Evolutionary conservation across 805 yeast genomes (phyloP).

Genomic region (Groenewaldozyma salmanticensis): DNA sequence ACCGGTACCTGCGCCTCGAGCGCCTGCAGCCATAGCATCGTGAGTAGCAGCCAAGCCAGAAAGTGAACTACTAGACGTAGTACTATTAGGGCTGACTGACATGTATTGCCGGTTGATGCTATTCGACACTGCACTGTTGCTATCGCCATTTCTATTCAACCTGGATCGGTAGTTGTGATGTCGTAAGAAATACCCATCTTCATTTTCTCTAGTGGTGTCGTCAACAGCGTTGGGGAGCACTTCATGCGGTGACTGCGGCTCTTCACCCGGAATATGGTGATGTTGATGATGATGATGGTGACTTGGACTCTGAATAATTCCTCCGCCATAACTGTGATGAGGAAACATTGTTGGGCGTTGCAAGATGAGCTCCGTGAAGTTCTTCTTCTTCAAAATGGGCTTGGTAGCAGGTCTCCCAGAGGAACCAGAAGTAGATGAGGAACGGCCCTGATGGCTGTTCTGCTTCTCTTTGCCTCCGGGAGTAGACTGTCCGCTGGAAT

Average conservation of each 20-base stretch:
- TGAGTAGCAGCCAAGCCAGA: too few relatives aligned
- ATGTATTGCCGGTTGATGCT: neutral
- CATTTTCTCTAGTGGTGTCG: slow-evolving; percentile 12
- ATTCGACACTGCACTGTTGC: neutral
- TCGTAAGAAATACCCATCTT: slow-evolving; percentile 22
- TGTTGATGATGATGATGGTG: slow-evolving; percentile 1
- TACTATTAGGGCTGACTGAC: neutral
- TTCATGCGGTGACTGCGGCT: neutral
- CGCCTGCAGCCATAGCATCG: too few relatives aligned
- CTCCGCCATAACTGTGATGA: neutral
- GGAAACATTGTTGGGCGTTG: neutral
- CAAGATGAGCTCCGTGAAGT: slow-evolving; percentile 50
- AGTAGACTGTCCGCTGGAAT: neutral
- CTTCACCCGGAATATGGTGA: too few relatives aligned
- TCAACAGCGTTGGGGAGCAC: neutral
- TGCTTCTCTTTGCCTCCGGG: slow-evolving; percentile 3
- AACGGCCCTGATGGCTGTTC: neutral
- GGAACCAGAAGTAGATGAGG: slow-evolving; percentile 8
- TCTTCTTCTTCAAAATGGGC: slow-evolving; percentile 81
- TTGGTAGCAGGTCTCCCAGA: slow-evolving; percentile 34
- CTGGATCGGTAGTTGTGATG: slow-evolving; percentile 31
- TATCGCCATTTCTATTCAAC: slow-evolving; percentile 6
- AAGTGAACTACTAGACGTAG: too few relatives aligned
- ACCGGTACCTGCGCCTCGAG: neutral
- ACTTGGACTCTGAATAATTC: neutral